Evolutionary conservation across 1,284 basidiomycete genomes (phyloP).

Genomic region (Thecaphora thlaspeos): DNA sequence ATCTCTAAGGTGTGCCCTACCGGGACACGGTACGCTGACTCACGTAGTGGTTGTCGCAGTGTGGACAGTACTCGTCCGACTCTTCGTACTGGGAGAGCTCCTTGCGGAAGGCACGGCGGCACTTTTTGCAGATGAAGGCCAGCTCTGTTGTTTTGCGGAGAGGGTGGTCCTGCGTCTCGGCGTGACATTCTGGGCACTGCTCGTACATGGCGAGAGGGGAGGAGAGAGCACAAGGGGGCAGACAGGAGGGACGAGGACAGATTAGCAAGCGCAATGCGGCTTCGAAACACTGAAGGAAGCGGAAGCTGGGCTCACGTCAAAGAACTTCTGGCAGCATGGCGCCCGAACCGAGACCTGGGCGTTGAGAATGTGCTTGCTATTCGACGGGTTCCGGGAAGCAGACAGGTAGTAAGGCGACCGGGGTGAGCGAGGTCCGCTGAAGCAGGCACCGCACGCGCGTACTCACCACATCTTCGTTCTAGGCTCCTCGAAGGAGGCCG

Average conservation of each 20-base stretch:
- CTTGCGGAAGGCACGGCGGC: conserved; percentile 93
- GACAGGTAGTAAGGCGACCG: too few species aligned
- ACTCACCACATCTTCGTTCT: too few species aligned
- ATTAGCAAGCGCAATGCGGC: too few species aligned
- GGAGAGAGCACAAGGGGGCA: too few species aligned
- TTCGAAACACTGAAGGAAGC: too few species aligned
- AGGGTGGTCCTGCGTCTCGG: conserved; percentile 73
- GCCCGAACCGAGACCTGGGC: conserved; percentile 56
- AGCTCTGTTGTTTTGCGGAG: conserved; percentile 82
- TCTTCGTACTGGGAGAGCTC: conserved; percentile 88
- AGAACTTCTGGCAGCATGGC: conserved; percentile 56
- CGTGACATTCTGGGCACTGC: conserved; percentile 87
- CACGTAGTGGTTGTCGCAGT: conserved; percentile 97
- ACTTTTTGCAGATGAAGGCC: conserved; percentile 95
- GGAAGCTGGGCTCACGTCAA: conserved; percentile 40
- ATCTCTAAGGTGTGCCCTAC: conserved; percentile 1
- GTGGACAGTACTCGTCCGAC: conserved; percentile 94
- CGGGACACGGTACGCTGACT: conserved; percentile 56
- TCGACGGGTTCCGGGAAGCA: too few species aligned
- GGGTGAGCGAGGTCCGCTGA: too few species aligned
- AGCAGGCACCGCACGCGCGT: too few species aligned
- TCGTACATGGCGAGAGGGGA: neutral
- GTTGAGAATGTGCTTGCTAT: conserved; percentile 57
- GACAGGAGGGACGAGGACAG: too few species aligned
- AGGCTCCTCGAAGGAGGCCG: too few species aligned